Evolutionary conservation across 2,329 filamentous ascomycete species (phyloP), one percentile per base, ranked within the genome.

Genomic region (Escovopsis sp.): DNA sequence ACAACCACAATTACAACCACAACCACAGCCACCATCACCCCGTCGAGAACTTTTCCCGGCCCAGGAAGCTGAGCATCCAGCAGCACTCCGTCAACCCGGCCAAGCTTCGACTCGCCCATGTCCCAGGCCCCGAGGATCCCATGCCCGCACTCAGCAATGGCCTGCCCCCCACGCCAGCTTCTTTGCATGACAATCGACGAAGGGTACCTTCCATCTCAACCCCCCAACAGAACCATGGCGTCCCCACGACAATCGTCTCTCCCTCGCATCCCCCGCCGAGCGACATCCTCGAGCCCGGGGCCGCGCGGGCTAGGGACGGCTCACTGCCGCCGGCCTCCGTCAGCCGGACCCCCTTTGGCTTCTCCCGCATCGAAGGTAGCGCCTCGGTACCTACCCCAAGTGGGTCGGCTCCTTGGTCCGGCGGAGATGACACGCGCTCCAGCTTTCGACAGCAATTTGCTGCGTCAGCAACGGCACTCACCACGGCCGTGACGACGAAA

Each of bases 401-500:
- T 43, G 53, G 56, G 51, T 53, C 53, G 57, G 64, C 46, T 25
- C 69, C 67, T 32, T 73, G 72, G 59, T 52, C 71, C 47, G 61
- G 62, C 44, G 66, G 63, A 42, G 71, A 74, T 43, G 71, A 74
- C 53, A 59, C 67, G 29, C 66, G 72, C 31, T 71, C 69, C 0
- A 76, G 72, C 57, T 72, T 68, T 51, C 68, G 72, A 42, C 75
- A 73, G 12, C 72, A 76, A 46, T 57, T 70, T 40, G 71, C 72
- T 14, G 57, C 65, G 31, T 75, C 72, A 3, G 27, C 27, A 29
- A 72, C 71, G 5, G 63, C 65, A 24, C 71, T 70, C 29, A 87
- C 81, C 20, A 73, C 71, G 2, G 50, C 59, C 5, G 76, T 79
- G n/a, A 93, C 89, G 55, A 29, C 89, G 55, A 29, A 29, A 11